phyloP scores from a whole-genome alignment of 2,329 filamentous ascomycete genomes.

The Eutypella sp. region DNA sequence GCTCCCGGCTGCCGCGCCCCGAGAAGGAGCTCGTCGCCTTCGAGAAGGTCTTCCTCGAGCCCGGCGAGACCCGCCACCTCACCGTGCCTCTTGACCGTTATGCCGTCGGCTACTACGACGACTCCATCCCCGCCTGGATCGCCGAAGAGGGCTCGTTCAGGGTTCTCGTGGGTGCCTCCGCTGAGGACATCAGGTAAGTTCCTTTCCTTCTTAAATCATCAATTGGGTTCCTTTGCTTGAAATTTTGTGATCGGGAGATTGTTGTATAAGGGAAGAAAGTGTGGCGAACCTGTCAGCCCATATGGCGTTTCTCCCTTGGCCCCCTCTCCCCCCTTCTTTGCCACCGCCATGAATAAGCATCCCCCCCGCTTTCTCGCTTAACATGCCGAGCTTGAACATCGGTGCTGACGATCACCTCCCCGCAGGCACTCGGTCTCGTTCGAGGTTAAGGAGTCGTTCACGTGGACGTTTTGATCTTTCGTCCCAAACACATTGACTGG shows the following conservation, averaged over 20 bases:
- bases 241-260: no score
- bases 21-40: constrained; percentile 69
- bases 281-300: no score
- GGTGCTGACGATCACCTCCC: constrained; percentile 19
- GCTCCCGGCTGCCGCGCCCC: constrained; percentile 58
- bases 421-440: constrained; percentile 46
- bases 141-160: constrained; percentile 61
- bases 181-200: constrained; percentile 57
- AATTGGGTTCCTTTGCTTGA: background rate
- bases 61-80: constrained; percentile 50
- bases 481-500: no score
- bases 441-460: constrained; percentile 59
- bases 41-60: constrained; percentile 55
- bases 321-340: no score
- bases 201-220: no score
- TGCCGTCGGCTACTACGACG: constrained; percentile 59
- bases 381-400: constrained; percentile 5
- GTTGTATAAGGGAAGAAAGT: no score
- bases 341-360: background rate
- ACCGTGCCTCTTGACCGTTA: constrained; percentile 43
- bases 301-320: no score
- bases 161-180: constrained; percentile 57
- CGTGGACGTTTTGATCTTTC: constrained; percentile 62
- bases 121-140: constrained; percentile 54
- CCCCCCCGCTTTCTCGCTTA: constrained; percentile 11